Evolutionary conservation across 169 alveolate species (phyloP), one percentile per base, ranked within the genome.

Genomic region (Eimeria zaria): DNA sequence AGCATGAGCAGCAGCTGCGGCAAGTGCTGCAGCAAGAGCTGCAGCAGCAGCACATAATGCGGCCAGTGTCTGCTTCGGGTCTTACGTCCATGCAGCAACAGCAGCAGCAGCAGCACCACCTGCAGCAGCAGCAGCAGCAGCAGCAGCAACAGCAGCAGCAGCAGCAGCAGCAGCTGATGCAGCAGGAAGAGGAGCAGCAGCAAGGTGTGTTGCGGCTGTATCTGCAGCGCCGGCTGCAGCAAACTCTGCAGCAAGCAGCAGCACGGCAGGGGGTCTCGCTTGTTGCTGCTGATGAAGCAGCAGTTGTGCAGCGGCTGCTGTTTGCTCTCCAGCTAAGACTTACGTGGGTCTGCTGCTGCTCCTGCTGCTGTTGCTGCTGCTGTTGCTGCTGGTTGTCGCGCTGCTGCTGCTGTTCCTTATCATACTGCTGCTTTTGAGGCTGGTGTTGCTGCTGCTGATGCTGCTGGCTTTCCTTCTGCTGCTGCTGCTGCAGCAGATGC

Each of bases 231-330:
- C 8, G 44, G 73, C 73, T 81, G 90, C 90, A 81, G 90, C 90
- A 81, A 62, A 27, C n/a, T 12, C 12, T 80, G 5, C 33, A 71
- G 58, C 64, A 60, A 36, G 69, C 48, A 4, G 71, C 69, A 14
- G 12, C 33, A 27, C 44, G 51, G 14, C 48, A 22, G 4, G 69
- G 73, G 18, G 55, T 48, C 16, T 39, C 90, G 16, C 48, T 81
- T 53, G 90, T 46, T 30, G 90, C 69, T 81, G 90, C 90, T 46
- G 90, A 81, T 11, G 90, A 81, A 53, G 73, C 46, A 81, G 90
- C 90, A 27, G n/a, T 46, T 8, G 90, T 48, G 6, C 18, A 18
- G 16, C 46, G 89, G 71, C 71, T 80, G 71, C 69, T 80, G 8
- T 24, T 22, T 4, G 89, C 89, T 8, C 14, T 80, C 11, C 89